These are phyloP conservation scores for Lodderomyces jiufengensis DNA, from an alignment of 1,139 yeast genomes.

Conservation along the genomic window DNA sequence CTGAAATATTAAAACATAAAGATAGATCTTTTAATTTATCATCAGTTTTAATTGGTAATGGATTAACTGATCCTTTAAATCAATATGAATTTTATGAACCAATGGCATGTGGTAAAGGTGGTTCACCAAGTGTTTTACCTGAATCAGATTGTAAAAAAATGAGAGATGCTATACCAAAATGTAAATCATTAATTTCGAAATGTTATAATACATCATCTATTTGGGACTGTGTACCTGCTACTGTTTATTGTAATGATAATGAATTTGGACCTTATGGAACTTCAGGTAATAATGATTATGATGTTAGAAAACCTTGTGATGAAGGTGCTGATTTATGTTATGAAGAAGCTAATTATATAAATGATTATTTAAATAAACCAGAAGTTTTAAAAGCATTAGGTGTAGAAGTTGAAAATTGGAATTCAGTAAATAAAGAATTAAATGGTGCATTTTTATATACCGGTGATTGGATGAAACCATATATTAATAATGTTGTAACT, in stretches of 20 bases:
- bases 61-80: constrained; percentile 85
- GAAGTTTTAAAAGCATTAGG: constrained; percentile 71
- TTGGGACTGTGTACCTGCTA: constrained; percentile 94
- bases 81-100: constrained; percentile 89
- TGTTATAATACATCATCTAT: constrained; percentile 78
- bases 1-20: constrained; percentile 72
- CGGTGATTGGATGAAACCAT: constrained; percentile 92
- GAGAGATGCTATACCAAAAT: constrained; percentile 72
- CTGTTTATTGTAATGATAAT: constrained; percentile 84
- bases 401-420: constrained; percentile 80
- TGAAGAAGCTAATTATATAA: constrained; percentile 27
- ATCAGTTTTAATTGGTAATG: constrained; percentile 92
- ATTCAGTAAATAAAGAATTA: constrained; percentile 80
- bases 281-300: constrained; percentile 91
- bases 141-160: constrained; percentile 78
- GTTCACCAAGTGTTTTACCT: constrained; percentile 72
- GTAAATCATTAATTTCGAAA: constrained; percentile 70
- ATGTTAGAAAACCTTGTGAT: constrained; percentile 82
- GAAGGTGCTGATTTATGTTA: constrained; percentile 79
- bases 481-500: too few species aligned
- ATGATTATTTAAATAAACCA: constrained; percentile 32
- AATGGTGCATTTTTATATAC: constrained; percentile 79
- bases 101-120: constrained; percentile 97
- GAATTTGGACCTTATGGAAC: constrained; percentile 83
- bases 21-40: constrained; percentile 80